Base-by-base conservation (phyloP, 169 alveolate species). In the Eimeria necatrix region DNA sequence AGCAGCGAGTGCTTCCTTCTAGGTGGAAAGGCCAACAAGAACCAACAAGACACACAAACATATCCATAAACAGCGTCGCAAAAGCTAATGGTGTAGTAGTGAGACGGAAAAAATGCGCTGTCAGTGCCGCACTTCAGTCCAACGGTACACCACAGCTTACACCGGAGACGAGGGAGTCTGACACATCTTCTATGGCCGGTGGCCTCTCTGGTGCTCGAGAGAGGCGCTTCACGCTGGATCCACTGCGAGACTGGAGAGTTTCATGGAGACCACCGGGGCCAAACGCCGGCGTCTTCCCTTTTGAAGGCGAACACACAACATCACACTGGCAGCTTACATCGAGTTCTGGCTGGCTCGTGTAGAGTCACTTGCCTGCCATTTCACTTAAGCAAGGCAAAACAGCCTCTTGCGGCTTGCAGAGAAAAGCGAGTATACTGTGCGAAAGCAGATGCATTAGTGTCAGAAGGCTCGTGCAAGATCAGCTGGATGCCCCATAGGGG, bases 121-220 rank as follows among this genome's bases (percentile, higher is more conserved):
- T 32, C 41, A 32, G 2, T 32, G 41, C 41, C 41, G 41, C 41
- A 32, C 41, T 32, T 32, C 41, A 32, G 41, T 32, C 41, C 41
- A 32, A 32, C 41, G 41, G 41, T 22, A 48, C 26, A 32, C 53
- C 16, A 53, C 7, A 51, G 68, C 95, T 59, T 59, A 91, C 95
- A 3, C 68, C 88, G 16, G 59, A 59, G 51, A 87, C 48, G 22
- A 93, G 64, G 5, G 95, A 48, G 46, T 93, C 95, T 49, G 93
- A 60, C 16, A 93, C 51, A 14, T 93, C 88, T 18, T 83, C 95
- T 60, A 93, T 93, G 4, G 95, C 80, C 24, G 95, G 95, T 5
- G 95, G 95, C 80, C 95, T 74, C 53, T 93, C 95, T 3, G 95
- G 95, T 2, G 88, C 81, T 59, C 56, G 56, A 32, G 56, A 12